A percentile compares a stretch with the other conserved stretches of the same genome.
Evolutionary conservation across 805 yeast species (phyloP).

Genomic region (Starmerella vaccinii): DNA sequence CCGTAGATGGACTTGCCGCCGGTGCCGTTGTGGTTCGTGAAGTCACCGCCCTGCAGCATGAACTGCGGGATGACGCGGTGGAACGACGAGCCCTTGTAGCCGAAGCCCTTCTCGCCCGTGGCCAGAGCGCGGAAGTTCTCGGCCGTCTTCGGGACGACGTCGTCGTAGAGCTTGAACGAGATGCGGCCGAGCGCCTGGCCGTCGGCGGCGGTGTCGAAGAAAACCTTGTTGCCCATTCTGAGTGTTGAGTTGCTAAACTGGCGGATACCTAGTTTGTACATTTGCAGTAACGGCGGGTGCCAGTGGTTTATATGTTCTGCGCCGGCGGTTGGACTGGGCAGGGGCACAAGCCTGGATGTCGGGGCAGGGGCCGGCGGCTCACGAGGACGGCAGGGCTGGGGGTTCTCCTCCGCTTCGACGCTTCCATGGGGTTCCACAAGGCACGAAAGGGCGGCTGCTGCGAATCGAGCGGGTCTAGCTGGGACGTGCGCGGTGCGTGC

Average conservation of each 20-base stretch:
- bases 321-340: background rate
- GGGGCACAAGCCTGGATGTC: background rate
- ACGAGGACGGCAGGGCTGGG: background rate
- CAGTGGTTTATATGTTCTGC: conserved; percentile 16
- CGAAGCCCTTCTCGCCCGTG: conserved; percentile 92
- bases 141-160: conserved; percentile 88
- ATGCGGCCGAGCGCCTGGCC: conserved; percentile 74
- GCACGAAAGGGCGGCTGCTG: no score
- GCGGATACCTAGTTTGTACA: conserved; percentile 20
- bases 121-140: conserved; percentile 91
- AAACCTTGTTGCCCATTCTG: conserved; percentile 42
- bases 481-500: no score
- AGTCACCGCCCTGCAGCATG: conserved; percentile 90
- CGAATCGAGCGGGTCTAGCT: no score
- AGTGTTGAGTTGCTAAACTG: conserved; percentile 22
- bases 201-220: conserved; percentile 72
- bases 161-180: conserved; percentile 78
- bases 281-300: background rate
- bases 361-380: no score
- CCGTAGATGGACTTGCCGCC: conserved; percentile 89
- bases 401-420: background rate
- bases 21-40: conserved; percentile 75
- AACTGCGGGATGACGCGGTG: conserved; percentile 95
- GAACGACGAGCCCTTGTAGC: conserved; percentile 77
- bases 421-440: background rate